Evolutionary conservation across 306 rosid species (phyloP), one percentile per base, ranked within the genome.

Genomic region (Gastrolobium bilobum): DNA sequence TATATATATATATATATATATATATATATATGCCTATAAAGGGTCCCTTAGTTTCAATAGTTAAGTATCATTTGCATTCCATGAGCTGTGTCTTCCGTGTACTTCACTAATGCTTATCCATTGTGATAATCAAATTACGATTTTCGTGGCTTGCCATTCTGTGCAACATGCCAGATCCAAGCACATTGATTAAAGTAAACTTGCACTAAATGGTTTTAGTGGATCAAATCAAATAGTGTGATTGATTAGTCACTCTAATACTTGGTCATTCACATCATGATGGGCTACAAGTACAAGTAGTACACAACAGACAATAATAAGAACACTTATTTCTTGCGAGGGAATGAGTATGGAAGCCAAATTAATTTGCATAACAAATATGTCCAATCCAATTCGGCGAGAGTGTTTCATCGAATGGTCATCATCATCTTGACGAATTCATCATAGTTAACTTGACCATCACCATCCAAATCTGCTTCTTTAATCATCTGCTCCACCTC

Each of bases 391-490:
- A 64, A 76, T 6, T 7, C 2, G 40, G 75, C 8, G 72, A 37
- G 54, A 13, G 54, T 31, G 14, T 79, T 58, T 81, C 86, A 94
- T 86, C 97, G 88, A 68, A 92, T 80, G 71, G 93, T 84, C 94
- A 82, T 89, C 97, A 92, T 90, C 96, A 94, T 85, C 80, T 88
- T 94, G 71, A 83, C 98, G 20, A 94, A 94, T 84, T 94, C 98
- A 10, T 94, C 96, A 29, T 81, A 94, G 65, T 90, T 89, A 64
- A 92, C 97, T 72, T 94, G 97, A 38, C 98, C 97, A 83, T 94
- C 98, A 56, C 97, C 98, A 40, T 94, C 98, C 84, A 94, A 85
- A 81, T 94, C 98, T 3, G 98, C 98, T 71, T 92, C 98, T 57
- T 73, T 86, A 76, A 94, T 94, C 98, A 92, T 94, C 85, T 92